A percentile compares a stretch with the other conserved stretches of the same genome.
phyloP scores from a whole-genome alignment of 257 asterid genomes.

The Lithospermum erythrorhizon region DNA sequence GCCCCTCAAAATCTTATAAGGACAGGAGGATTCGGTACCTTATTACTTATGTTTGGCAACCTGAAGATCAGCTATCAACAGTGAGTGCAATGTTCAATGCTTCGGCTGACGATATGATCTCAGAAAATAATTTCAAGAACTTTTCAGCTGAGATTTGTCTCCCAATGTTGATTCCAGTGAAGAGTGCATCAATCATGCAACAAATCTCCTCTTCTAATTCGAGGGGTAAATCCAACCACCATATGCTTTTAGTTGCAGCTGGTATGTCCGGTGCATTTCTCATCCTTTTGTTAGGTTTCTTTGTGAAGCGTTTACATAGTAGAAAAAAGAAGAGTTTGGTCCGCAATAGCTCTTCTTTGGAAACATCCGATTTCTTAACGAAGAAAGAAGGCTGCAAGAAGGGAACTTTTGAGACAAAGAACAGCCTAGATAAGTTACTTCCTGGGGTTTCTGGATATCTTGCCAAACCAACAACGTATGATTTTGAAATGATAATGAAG shows the following conservation, averaged over 20 bases:
- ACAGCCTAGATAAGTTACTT: constrained; percentile 50
- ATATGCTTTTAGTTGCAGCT: constrained; percentile 23
- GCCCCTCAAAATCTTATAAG: constrained; percentile 29
- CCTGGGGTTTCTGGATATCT: constrained; percentile 71
- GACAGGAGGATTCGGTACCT: constrained; percentile 28
- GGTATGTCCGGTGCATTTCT: constrained; percentile 20
- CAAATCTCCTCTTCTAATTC: constrained; percentile 19
- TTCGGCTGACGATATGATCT: constrained; percentile 25
- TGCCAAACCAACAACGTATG: constrained; percentile 47
- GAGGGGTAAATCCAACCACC: constrained; percentile 17
- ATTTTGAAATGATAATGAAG: constrained; percentile 44
- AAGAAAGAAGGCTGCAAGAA: constrained; percentile 19
- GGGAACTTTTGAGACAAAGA: constrained; percentile 18
- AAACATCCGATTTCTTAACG: constrained; percentile 19
- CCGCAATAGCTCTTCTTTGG: constrained; percentile 22
- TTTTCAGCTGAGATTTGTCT: constrained; percentile 48
- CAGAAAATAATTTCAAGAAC: constrained; percentile 44
- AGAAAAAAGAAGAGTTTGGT: constrained; percentile 28
- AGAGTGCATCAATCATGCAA: constrained; percentile 26
- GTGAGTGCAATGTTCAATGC: constrained; percentile 56
- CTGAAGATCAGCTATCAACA: constrained; percentile 32
- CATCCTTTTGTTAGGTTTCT: constrained; percentile 14
- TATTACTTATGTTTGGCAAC: constrained; percentile 76
- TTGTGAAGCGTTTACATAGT: constrained; percentile 3
- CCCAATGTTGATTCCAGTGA: constrained; percentile 51